A percentile compares a stretch with the other conserved stretches of the same genome.
These are phyloP conservation scores for Nakaseomyces uthaithaninus DNA, from an alignment of 1,139 yeast species.

Conservation along the genomic window DNA sequence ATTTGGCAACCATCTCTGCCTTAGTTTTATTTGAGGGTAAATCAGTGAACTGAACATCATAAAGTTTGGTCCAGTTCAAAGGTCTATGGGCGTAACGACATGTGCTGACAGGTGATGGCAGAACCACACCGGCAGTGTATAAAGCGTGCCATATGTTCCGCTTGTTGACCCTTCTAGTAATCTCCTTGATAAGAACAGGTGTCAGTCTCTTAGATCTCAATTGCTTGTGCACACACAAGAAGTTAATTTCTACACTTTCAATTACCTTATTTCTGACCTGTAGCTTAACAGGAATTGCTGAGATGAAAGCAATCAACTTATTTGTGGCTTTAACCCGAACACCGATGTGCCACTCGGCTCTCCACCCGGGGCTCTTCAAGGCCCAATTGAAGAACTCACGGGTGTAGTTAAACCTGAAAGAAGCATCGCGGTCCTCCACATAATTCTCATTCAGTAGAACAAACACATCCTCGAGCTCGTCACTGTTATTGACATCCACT, in stretches of 20 bases:
- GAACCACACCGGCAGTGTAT: constrained; percentile 83
- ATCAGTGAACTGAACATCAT: constrained; percentile 82
- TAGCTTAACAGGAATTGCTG: constrained; percentile 77
- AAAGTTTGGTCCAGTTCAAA: constrained; percentile 78
- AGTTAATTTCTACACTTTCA: constrained; percentile 81
- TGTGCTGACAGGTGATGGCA: constrained; percentile 88
- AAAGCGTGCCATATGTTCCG: constrained; percentile 91
- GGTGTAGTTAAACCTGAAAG: constrained; percentile 84
- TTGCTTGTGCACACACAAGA: constrained; percentile 88
- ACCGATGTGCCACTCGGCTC: constrained; percentile 84
- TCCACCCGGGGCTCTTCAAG: constrained; percentile 89
- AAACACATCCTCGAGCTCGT: constrained; percentile 49
- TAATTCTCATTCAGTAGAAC: constrained; percentile 77
- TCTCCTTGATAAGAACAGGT: constrained; percentile 87
- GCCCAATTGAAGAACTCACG: constrained; percentile 88
- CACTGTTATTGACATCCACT: constrained; percentile 49
- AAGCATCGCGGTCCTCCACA: constrained; percentile 89
- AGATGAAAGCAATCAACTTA: constrained; percentile 81
- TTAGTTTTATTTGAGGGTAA: constrained; percentile 71
- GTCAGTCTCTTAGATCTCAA: constrained; percentile 88
- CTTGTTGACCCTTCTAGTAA: constrained; percentile 84
- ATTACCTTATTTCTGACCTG: constrained; percentile 51
- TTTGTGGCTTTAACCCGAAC: constrained; percentile 73
- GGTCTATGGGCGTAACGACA: constrained; percentile 94
- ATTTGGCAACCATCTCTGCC: constrained; percentile 74